A percentile compares a stretch with the other conserved stretches of the same genome.
phyloP scores from a whole-genome alignment of 73 alveolate genomes.

The Urostyla sp. region DNA sequence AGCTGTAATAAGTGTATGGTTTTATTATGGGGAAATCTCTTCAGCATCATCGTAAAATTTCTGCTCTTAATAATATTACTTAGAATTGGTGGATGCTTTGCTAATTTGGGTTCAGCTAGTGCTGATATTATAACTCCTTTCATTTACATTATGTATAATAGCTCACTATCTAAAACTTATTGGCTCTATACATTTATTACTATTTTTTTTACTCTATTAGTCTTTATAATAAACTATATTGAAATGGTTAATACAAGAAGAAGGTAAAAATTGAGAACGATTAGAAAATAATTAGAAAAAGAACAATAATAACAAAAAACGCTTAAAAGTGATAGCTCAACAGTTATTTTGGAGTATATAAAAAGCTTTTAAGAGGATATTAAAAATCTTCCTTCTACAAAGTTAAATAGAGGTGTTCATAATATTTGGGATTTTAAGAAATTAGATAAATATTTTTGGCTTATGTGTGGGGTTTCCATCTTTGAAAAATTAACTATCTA shows the following conservation, averaged over 20 bases:
- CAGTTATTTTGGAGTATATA: too few relatives aligned
- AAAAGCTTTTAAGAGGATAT: too few relatives aligned
- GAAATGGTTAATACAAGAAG: too few relatives aligned
- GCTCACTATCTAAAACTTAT: background rate
- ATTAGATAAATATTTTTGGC: slow-evolving; percentile 16
- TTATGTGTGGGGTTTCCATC: background rate
- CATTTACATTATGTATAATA: background rate
- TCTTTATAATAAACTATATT: too few relatives aligned
- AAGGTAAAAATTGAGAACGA: too few relatives aligned
- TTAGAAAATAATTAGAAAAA: too few relatives aligned
- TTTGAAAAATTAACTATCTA: slow-evolving; percentile 12
- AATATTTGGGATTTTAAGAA: background rate
- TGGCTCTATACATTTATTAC: background rate
- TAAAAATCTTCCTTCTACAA: too few relatives aligned
- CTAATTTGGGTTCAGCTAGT: slow-evolving; percentile 14
- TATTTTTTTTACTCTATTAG: background rate
- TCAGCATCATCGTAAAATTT: slow-evolving; percentile 21
- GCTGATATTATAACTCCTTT: slow-evolving; percentile 30
- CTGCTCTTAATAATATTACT: background rate
- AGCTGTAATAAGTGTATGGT: slow-evolving; percentile 36
- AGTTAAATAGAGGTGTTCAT: too few relatives aligned
- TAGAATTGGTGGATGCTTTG: slow-evolving; percentile 13
- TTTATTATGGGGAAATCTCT: slow-evolving; percentile 32
- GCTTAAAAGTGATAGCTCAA: too few relatives aligned
- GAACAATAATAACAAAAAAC: too few relatives aligned